These are phyloP conservation scores for Kalmanozyma brasiliensis DNA, from an alignment of 1,284 basidiomycete genomes.

Conservation along the genomic window DNA sequence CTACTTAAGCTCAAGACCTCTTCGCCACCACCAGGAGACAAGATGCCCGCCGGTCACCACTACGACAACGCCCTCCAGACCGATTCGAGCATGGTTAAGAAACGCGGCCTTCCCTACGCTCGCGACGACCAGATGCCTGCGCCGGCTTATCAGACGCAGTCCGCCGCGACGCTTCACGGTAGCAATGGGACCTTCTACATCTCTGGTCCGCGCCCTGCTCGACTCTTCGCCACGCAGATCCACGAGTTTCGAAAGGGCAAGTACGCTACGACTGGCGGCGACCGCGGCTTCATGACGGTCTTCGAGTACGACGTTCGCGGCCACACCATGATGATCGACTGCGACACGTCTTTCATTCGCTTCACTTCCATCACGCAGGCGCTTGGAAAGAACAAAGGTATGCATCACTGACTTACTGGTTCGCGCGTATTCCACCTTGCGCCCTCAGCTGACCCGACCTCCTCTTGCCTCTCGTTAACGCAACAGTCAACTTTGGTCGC, in stretches of 20 bases:
- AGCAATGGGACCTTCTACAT: slow-evolving; percentile 26
- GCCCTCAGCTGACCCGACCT: background rate
- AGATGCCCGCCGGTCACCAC: background rate
- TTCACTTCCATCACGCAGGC: slow-evolving; percentile 57
- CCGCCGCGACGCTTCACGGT: too few relatives aligned
- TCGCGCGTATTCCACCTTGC: too few relatives aligned
- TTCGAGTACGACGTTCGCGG: slow-evolving; percentile 50
- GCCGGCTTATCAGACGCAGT: too few relatives aligned
- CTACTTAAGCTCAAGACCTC: slow-evolving; percentile 19
- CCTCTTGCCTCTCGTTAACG: background rate
- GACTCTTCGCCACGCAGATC: slow-evolving; percentile 23
- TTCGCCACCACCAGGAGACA: background rate
- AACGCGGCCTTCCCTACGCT: slow-evolving; percentile 25
- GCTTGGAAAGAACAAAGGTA: slow-evolving; percentile 48
- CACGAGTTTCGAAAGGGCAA: slow-evolving; percentile 43
- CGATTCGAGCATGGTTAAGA: slow-evolving; percentile 11
- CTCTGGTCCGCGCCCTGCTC: slow-evolving; percentile 26
- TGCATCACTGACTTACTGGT: background rate
- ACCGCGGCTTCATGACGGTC: slow-evolving; percentile 46
- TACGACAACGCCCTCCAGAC: slow-evolving; percentile 5
- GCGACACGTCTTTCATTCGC: slow-evolving; percentile 47
- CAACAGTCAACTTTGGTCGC: slow-evolving; percentile 43
- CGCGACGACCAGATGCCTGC: slow-evolving; percentile 11
- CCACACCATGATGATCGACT: slow-evolving; percentile 52
- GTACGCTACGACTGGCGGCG: slow-evolving; percentile 43